Evolutionary conservation across 257 asterid genomes (phyloP).

Genomic region (Penstemon newberryi): DNA sequence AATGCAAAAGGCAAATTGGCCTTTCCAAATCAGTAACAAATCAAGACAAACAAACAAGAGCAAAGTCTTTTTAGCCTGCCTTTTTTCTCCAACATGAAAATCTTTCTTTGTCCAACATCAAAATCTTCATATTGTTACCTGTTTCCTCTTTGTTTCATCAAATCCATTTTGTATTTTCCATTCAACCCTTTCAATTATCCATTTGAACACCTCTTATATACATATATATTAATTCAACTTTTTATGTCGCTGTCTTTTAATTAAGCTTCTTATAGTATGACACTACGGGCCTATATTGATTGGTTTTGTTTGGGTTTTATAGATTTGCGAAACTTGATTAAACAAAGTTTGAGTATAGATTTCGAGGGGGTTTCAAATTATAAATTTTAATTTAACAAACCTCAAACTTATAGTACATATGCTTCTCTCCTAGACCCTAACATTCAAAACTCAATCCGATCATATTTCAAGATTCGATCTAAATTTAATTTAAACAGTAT

Average conservation of each 20-base stretch:
- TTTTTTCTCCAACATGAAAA: constrained; percentile 26
- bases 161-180: not conserved
- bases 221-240: not conserved
- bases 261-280: too few relatives aligned
- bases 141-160: constrained; percentile 27
- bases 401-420: too few relatives aligned
- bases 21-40: constrained; percentile 40
- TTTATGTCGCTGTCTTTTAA: not conserved
- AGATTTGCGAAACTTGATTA: not conserved
- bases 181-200: constrained; percentile 29
- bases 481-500: too few relatives aligned
- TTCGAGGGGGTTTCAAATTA: not conserved
- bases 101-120: constrained; percentile 49
- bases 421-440: too few relatives aligned
- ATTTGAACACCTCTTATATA: constrained; percentile 22
- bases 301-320: too few relatives aligned
- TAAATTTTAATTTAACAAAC: not conserved
- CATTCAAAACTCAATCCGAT: too few relatives aligned
- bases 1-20: constrained; percentile 32
- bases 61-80: constrained; percentile 14
- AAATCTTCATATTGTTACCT: constrained; percentile 37
- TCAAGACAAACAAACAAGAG: constrained; percentile 26
- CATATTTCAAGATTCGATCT: too few relatives aligned
- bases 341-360: not conserved
- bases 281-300: too few relatives aligned